phyloP scores from a whole-genome alignment of 2,329 filamentous ascomycete genomes.

The Cladosporium sphaerospermum region DNA sequence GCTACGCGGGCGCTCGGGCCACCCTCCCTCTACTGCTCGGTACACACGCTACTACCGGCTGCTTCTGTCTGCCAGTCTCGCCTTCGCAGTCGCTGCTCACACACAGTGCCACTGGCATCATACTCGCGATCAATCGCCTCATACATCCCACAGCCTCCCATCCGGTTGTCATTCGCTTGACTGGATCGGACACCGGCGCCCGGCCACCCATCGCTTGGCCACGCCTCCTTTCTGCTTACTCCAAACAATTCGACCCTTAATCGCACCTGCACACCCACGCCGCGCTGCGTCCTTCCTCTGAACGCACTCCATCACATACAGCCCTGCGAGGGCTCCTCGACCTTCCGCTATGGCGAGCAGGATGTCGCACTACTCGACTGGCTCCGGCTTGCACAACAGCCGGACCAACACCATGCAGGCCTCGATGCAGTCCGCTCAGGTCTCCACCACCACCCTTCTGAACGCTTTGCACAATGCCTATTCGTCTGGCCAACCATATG shows the following conservation, averaged over 20 bases:
- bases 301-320: neutral
- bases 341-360: slow-evolving; percentile 52
- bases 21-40: no score
- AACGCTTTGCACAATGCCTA: slow-evolving; percentile 91
- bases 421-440: slow-evolving; percentile 57
- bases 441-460: slow-evolving; percentile 87
- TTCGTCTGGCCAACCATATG: slow-evolving; percentile 72
- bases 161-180: slow-evolving; percentile 10
- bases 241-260: neutral
- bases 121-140: neutral
- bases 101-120: neutral
- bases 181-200: neutral
- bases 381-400: slow-evolving; percentile 50
- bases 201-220: neutral
- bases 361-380: slow-evolving; percentile 55
- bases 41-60: no score
- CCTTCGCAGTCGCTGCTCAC: no score
- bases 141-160: neutral
- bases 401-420: slow-evolving; percentile 43
- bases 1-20: no score
- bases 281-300: slow-evolving; percentile 1
- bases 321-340: slow-evolving; percentile 6
- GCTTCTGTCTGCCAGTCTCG: no score
- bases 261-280: neutral
- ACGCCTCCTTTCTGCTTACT: slow-evolving; percentile 7